These are phyloP conservation scores for Trametes meyenii DNA, from an alignment of 768 basidiomycete genomes.

Conservation along the genomic window DNA sequence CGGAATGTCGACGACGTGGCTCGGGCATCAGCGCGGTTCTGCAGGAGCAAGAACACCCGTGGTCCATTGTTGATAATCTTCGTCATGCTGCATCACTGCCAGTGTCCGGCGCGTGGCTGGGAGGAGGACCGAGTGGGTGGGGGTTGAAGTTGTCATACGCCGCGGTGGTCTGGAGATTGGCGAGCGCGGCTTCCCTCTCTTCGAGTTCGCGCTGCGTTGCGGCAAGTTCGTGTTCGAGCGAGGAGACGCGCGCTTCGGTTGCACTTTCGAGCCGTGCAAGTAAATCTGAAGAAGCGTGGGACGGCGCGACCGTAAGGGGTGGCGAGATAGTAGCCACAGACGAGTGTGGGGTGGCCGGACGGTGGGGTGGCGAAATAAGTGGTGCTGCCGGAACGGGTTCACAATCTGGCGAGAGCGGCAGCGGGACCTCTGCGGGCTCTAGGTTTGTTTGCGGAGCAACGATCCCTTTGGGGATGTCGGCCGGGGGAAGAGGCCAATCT, in stretches of 20 bases:
- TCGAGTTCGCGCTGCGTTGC: constrained; percentile 16
- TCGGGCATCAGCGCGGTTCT: not conserved
- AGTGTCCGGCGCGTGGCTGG: not conserved
- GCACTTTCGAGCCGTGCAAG: constrained; percentile 9
- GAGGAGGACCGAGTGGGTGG: not conserved
- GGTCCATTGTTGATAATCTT: too few relatives aligned
- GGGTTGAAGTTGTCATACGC: not conserved
- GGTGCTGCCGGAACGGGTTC: not conserved
- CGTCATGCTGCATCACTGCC: not conserved
- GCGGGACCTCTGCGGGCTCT: constrained; percentile 13
- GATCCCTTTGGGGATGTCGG: not conserved
- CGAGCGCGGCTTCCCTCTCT: constrained; percentile 17
- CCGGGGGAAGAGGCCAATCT: constrained; percentile 1
- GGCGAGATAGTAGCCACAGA: not conserved
- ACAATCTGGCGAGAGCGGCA: constrained; percentile 12
- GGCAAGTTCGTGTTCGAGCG: constrained; percentile 18
- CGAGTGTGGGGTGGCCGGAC: not conserved
- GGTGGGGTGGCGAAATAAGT: not conserved
- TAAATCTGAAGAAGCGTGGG: not conserved
- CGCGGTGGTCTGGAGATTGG: constrained; percentile 6
- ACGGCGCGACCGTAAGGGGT: not conserved
- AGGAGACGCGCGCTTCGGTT: constrained; percentile 12
- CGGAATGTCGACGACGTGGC: not conserved
- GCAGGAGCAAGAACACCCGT: not conserved
- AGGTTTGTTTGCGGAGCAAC: not conserved